phyloP scores from a whole-genome alignment of 2,329 filamentous ascomycete species.

The Orbilia quercus region DNA sequence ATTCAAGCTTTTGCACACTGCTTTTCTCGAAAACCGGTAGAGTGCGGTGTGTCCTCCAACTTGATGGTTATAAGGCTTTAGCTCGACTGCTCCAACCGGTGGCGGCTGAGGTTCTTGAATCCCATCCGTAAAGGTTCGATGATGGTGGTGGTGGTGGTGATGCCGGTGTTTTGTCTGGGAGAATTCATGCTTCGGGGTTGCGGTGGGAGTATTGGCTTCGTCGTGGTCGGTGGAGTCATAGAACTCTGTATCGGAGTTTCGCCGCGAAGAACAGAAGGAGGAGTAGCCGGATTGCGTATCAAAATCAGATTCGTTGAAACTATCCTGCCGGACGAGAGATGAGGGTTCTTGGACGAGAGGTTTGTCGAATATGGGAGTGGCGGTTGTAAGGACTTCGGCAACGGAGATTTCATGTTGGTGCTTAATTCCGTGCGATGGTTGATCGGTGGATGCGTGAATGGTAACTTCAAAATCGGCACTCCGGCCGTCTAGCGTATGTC shows the following conservation, averaged over 20 bases:
- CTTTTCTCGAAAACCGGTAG: slow-evolving; percentile 92
- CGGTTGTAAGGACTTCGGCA: slow-evolving; percentile 49
- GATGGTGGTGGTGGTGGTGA: slow-evolving; percentile 61
- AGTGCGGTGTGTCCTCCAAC: slow-evolving; percentile 96
- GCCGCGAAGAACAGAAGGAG: slow-evolving; percentile 58
- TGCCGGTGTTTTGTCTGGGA: slow-evolving; percentile 59
- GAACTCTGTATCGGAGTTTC: slow-evolving; percentile 64
- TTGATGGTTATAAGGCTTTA: slow-evolving; percentile 97
- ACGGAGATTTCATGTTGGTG: slow-evolving; percentile 49
- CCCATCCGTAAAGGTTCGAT: slow-evolving; percentile 51
- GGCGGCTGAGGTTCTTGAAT: slow-evolving; percentile 62
- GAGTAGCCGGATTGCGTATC: slow-evolving; percentile 58
- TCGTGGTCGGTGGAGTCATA: slow-evolving; percentile 63
- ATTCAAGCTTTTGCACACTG: slow-evolving; percentile 97
- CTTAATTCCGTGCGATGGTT: slow-evolving; percentile 34
- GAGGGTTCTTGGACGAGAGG: slow-evolving; percentile 51
- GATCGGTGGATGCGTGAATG: slow-evolving; percentile 33
- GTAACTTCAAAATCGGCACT: slow-evolving; percentile 54
- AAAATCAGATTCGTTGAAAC: slow-evolving; percentile 64
- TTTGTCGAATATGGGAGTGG: slow-evolving; percentile 29
- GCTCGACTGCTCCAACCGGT: slow-evolving; percentile 86
- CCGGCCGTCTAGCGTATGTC: slow-evolving; percentile 38
- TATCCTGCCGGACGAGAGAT: slow-evolving; percentile 63
- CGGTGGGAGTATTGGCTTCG: slow-evolving; percentile 61
- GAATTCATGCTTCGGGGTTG: slow-evolving; percentile 58